Evolutionary conservation across 768 basidiomycete genomes (phyloP), one percentile per base, ranked within the genome.

Genomic region (Amanita fuliginea): DNA sequence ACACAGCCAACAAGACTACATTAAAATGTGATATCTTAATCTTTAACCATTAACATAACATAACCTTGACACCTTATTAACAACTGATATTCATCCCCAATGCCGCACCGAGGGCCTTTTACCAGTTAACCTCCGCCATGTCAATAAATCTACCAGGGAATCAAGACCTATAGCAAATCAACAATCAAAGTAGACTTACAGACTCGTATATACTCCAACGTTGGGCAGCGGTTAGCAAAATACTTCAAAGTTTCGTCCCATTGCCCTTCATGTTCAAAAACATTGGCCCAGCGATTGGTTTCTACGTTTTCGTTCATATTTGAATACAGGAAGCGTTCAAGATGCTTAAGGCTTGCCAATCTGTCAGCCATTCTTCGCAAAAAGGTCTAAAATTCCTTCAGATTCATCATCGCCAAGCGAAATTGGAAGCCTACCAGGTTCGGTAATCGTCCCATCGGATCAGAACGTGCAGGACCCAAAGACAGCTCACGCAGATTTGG

Each of bases 401-500:
- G 21, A 8, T 22, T 3, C 8, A 19, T 13, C 2, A 35, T 16
- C 10, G 21, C 7, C 8, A 14, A 4, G 11, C 6, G 22, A 24
- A 8, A 10, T 37, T 2, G 26, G 14, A 8, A 14, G n/a, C 24
- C 28, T 26, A 47, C 46, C 14, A 21, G 46, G 13, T 37, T 47
- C 5, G 21, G 46, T 5, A 47, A 9, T 8, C 46, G 33, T 6
- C 14, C n/a, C 19, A 24, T 21, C 13, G 34, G 19, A 46, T 46
- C 14, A 14, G 46, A 37, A 26, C 36, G 46, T 18, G 46, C 33
- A 19, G 47, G 47, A n/a, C 47, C 47, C 26, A 48, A 41, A 7
- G 24, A 16, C 16, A 48, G 30, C 26, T 40, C 39, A 14, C 47
- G 47, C n/a, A 48, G 36, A n/a, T 48, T 48, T 11, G 47, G 39